Evolutionary conservation across 1,139 yeast genomes (phyloP).

Genomic region (Geotrichum histeridarum): DNA sequence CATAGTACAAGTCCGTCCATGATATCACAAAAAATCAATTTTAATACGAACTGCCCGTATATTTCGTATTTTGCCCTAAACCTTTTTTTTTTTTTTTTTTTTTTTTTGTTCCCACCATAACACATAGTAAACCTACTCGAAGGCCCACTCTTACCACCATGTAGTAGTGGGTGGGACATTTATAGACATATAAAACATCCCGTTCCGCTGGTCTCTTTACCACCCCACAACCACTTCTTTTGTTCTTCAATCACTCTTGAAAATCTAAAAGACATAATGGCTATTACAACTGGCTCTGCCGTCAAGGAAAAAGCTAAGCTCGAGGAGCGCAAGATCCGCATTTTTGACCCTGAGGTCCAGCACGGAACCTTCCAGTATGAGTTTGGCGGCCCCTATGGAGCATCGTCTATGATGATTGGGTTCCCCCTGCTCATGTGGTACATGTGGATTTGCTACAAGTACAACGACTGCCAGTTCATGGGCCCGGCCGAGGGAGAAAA

Average conservation of each 20-base stretch:
- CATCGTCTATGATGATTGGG: conserved; percentile 84
- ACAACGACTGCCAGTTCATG: conserved; percentile 69
- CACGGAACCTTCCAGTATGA: conserved; percentile 47
- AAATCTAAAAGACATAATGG: not conserved
- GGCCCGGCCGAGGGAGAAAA: conserved; percentile 60
- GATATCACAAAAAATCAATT: too few species aligned
- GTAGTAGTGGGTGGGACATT: too few species aligned
- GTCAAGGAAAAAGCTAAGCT: not conserved
- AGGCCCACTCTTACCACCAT: too few species aligned
- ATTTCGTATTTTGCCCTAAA: not conserved
- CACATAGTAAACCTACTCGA: too few species aligned
- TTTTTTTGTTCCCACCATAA: too few species aligned
- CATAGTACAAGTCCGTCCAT: too few species aligned
- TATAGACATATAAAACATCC: not conserved
- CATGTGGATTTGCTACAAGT: conserved; percentile 88
- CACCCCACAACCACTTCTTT: not conserved
- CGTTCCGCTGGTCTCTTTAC: not conserved
- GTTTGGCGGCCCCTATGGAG: conserved; percentile 94
- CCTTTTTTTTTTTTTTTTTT: not conserved
- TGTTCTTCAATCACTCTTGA: too few species aligned
- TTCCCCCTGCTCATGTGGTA: conserved; percentile 94
- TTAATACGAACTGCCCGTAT: not conserved
- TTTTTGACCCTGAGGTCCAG: conserved; percentile 17
- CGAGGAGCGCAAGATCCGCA: conserved; percentile 7
- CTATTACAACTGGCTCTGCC: not conserved